Evolutionary conservation across 371 early-diverging fungal species (phyloP).

Genomic region (Mycotypha africana): DNA sequence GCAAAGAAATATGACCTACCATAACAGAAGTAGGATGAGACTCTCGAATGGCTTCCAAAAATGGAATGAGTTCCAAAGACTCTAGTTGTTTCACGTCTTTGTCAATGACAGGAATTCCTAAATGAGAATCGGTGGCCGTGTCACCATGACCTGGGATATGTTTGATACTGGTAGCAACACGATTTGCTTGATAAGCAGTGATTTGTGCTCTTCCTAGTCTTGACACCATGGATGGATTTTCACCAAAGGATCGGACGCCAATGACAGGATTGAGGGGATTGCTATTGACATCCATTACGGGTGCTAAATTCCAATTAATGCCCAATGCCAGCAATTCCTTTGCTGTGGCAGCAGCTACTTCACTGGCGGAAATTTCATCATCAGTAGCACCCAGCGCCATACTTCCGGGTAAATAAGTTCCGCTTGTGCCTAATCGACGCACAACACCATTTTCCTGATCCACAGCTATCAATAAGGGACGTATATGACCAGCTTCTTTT

Average conservation of each 20-base stretch:
- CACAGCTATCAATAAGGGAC: constrained; percentile 38
- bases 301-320: constrained; percentile 47
- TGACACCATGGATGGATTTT: constrained; percentile 32
- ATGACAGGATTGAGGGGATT: constrained; percentile 48
- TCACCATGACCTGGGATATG: constrained; percentile 56
- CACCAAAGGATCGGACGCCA: constrained; percentile 41
- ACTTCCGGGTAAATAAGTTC: constrained; percentile 40
- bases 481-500: constrained; percentile 33
- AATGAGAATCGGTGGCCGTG: constrained; percentile 46
- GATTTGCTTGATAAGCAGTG: constrained; percentile 29
- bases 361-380: constrained; percentile 18
- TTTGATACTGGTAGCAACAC: constrained; percentile 34
- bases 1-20: constrained; percentile 44
- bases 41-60: constrained; percentile 17
- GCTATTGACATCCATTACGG: constrained; percentile 44
- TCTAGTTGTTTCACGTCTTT: constrained; percentile 33
- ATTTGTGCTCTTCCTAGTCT: constrained; percentile 33
- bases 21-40: constrained; percentile 38
- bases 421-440: constrained; percentile 33
- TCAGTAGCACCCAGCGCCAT: constrained; percentile 42
- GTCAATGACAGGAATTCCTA: constrained; percentile 43
- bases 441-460: constrained; percentile 52
- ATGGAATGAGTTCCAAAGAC: constrained; percentile 35
- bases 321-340: constrained; percentile 34
- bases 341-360: constrained; percentile 33